Evolutionary conservation across 345 rosid species (phyloP), one percentile per base, ranked within the genome.

Genomic region (Sisymbrium altissimum): DNA sequence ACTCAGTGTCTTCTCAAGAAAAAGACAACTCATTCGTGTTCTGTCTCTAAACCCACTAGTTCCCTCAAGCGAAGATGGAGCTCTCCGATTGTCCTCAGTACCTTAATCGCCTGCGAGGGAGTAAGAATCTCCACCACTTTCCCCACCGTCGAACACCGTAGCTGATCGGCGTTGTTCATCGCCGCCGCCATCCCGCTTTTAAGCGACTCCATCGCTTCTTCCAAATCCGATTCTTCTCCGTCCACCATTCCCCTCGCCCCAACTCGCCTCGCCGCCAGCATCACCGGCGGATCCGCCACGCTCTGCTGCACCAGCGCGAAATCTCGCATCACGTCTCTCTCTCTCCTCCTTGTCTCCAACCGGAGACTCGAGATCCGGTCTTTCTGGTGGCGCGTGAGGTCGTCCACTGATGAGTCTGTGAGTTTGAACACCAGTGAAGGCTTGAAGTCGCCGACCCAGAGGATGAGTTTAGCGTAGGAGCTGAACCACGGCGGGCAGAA

Each of bases 211-310:
- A 76, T 76, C 41, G 79, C 75, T 1, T 63, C 75, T 25, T 76
- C 79, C 71, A 69, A 9, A 69, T 69, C 59, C 3, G 70, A 54
- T 6, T 54, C 79, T 21, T 63, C 60, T 3, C 75, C 79, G 19
- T 76, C 69, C 7, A 76, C 75, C 74, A 76, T 43, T 13, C 79
- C 79, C 64, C n/a, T 46, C 7, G 1, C 79, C 1, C 79, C 79
- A 1, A 76, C 75, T 0, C 79, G 29, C 40, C 79, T 76, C 59
- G 75, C 74, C 74, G 79, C 74, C 0, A 43, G 38, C 79, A 76
- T 69, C 64, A 76, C 79, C 50, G 79, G 79, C 0, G 74, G 74
- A 69, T 76, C 79, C 70, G 79, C 79, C 33, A 75, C 79, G 39
- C 79, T 75, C 41, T 75, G 79, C 40, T 75, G 79, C 50, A 68